These are phyloP conservation scores for Calonectria henricotiae DNA, from an alignment of 2,329 filamentous ascomycete species.

Conservation along the genomic window DNA sequence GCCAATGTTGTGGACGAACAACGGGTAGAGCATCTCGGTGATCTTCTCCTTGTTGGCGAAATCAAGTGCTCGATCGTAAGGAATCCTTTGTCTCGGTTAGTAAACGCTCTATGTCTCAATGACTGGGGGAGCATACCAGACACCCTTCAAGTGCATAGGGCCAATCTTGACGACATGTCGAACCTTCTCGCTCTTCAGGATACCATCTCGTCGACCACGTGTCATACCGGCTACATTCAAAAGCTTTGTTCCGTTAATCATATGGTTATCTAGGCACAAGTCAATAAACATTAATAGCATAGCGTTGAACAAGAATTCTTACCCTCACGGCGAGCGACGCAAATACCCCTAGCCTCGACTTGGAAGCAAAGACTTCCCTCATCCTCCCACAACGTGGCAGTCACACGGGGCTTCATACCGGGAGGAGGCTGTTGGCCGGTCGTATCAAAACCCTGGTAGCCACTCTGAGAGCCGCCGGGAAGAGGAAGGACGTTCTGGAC, in stretches of 20 bases:
- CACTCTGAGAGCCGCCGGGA: conserved; percentile 72
- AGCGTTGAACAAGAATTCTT: conserved; percentile 50
- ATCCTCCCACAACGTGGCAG: conserved; percentile 97
- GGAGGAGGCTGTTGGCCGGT: conserved; percentile 94
- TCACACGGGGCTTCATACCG: conserved; percentile 96
- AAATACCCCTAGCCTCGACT: conserved; percentile 96
- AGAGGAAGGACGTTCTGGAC: conserved; percentile 78
- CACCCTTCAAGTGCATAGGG: conserved; percentile 98
- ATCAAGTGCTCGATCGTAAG: conserved; percentile 96
- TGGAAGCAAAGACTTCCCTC: conserved; percentile 98
- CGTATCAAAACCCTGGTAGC: conserved; percentile 80
- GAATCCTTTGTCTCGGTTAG: conserved; percentile 79
- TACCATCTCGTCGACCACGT: conserved; percentile 92
- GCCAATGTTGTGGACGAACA: conserved; percentile 98
- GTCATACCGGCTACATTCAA: conserved; percentile 99
- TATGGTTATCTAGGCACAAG: conserved; percentile 84
- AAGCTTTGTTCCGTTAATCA: conserved; percentile 99
- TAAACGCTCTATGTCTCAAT: conserved; percentile 41
- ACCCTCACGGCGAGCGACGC: conserved; percentile 95
- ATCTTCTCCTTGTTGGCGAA: conserved; percentile 99
- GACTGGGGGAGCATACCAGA: conserved; percentile 80
- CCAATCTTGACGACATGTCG: conserved; percentile 99
- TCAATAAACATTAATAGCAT: conserved; percentile 27
- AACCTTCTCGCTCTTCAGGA: conserved; percentile 97
- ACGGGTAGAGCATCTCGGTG: conserved; percentile 92